phyloP scores from a whole-genome alignment of 345 rosid species.

The Boechera stricta region DNA sequence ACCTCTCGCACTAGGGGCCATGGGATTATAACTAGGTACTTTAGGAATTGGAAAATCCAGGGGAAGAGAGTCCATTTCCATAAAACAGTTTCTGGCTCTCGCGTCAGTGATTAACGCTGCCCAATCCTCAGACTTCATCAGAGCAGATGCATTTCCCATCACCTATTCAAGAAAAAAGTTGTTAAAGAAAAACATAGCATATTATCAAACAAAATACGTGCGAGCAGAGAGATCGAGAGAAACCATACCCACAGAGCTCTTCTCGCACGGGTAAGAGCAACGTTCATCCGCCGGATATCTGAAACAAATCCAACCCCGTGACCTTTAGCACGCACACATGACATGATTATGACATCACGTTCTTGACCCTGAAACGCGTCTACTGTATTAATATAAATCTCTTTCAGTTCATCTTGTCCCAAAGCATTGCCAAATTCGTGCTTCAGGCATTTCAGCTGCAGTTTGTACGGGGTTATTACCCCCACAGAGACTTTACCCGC shows the following conservation, averaged over 20 bases:
- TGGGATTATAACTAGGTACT: constrained; percentile 51
- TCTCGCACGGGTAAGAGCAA: constrained; percentile 95
- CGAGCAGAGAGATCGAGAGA: not conserved
- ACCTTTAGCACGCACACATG: constrained; percentile 93
- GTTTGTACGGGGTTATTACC: constrained; percentile 93
- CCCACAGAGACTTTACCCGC: constrained; percentile 79
- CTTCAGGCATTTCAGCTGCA: constrained; percentile 93
- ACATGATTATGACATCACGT: constrained; percentile 98
- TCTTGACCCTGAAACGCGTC: constrained; percentile 99
- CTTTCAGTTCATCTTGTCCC: constrained; percentile 87
- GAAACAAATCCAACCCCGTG: constrained; percentile 98
- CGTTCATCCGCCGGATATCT: constrained; percentile 97
- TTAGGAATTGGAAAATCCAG: constrained; percentile 54
- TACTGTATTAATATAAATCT: constrained; percentile 93
- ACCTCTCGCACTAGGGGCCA: constrained; percentile 54
- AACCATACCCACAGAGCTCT: constrained; percentile 90
- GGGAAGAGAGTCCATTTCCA: constrained; percentile 82
- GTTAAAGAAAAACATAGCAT: not conserved
- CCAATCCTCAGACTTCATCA: constrained; percentile 84
- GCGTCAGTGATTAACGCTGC: constrained; percentile 77
- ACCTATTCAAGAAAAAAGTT: constrained; percentile 53
- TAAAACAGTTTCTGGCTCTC: constrained; percentile 74
- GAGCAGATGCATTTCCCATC: constrained; percentile 85
- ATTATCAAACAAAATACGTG: not conserved
- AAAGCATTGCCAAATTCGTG: constrained; percentile 78